phyloP scores from a whole-genome alignment of 139 green algal species.

The Coelastrella sp. region DNA sequence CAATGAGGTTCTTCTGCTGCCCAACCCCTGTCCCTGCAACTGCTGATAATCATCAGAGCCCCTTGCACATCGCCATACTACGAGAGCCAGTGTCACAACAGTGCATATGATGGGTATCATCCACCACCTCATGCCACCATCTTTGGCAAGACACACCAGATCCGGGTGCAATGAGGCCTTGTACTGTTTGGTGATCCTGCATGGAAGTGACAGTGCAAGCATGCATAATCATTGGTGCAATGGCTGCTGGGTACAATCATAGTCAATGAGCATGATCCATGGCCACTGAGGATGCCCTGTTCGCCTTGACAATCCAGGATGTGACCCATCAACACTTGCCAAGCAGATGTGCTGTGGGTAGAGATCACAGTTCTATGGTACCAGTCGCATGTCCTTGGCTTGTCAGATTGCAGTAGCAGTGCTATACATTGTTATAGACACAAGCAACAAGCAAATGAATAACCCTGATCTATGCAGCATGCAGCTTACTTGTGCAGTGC shows the following conservation, averaged over 20 bases:
- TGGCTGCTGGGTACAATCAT: no score
- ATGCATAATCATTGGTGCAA: no score
- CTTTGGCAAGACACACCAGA: conserved; percentile 30
- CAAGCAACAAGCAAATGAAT: no score
- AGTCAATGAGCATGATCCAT: no score
- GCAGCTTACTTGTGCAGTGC: conserved; percentile 28
- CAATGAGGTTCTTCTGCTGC: conserved; percentile 9
- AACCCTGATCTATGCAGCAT: neutral
- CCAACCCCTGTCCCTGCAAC: neutral
- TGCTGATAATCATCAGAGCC: neutral
- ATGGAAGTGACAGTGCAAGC: no score
- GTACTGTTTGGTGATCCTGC: conserved; percentile 29
- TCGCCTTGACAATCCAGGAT: no score
- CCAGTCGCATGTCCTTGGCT: no score
- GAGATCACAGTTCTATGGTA: no score
- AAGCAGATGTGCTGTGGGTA: no score
- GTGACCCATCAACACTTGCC: no score
- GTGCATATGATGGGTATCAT: neutral
- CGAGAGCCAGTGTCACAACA: conserved; percentile 17
- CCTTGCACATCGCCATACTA: conserved; percentile 15
- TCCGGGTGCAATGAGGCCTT: conserved; percentile 14
- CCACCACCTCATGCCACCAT: conserved; percentile 10
- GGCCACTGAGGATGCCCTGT: no score
- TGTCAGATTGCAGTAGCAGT: no score
- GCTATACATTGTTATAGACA: neutral